Base-by-base conservation (phyloP, 306 rosid genomes). In the Sesbania bispinosa region DNA sequence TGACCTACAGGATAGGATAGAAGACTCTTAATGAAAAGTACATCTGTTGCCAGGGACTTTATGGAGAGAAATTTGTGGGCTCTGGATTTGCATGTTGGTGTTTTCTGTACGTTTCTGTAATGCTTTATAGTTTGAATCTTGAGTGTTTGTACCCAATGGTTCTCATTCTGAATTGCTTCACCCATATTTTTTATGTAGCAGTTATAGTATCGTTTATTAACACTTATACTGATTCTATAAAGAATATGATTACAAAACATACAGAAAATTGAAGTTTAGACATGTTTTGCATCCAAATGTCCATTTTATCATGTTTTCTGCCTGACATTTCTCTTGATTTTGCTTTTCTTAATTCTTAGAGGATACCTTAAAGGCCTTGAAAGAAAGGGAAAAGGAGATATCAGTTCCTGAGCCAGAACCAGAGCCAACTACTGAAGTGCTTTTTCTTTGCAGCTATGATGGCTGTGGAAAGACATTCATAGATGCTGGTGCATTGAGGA, bases 291-390 rank as follows among this genome's bases (percentile, higher is more conserved):
- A 67, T 55, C 30, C 10, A 52, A 23, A 43, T 16, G 59, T 5
- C 32, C 6, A 26, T 10, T 18, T 54, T 64, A 70, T 45, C 66
- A 62, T 62, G 30, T 69, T 21, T 23, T 71, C 58, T 58, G 16
- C 26, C 80, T 69, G 16, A 73, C 52, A 6, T 59, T 69, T 73
- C 29, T 62, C 33, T 67, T 63, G 57, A 24, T 58, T 71, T 52
- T 45, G 8, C 41, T 78, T 74, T n/a, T n/a, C n/a, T n/a, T n/a
- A n/a, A n/a, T 79, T 7, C 29, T 54, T 66, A 89, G 96, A 78
- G 86, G 97, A 86, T 62, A 78, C 88, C 11, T n/a, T n/a, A n/a
- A n/a, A n/a, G n/a, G n/a, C n/a, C n/a, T n/a, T n/a, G n/a, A n/a
- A n/a, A n/a, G n/a, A n/a, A n/a, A n/a, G n/a, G n/a, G n/a, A n/a